Evolutionary conservation across 352 stramenopile species (phyloP), one percentile per base, ranked within the genome.

Genomic region (Pythium aristosporum): DNA sequence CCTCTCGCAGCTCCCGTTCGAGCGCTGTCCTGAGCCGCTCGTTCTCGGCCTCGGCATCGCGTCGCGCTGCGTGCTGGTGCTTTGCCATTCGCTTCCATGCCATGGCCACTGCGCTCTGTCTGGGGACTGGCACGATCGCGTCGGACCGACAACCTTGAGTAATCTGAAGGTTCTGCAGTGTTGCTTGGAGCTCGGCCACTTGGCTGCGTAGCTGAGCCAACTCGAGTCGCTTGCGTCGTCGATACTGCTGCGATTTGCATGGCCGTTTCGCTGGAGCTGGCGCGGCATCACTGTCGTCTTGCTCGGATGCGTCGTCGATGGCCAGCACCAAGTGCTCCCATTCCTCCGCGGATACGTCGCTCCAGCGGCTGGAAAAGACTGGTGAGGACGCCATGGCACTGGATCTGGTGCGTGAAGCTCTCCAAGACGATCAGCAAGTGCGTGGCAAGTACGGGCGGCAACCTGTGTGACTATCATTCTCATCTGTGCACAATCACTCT

Each of bases 151-250:
- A 4, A 16, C 41, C 16, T 21, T 15, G 44, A 30, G 20, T 18
- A 10, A 23, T 25, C 1, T 20, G 10, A 13, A 53, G 47, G 5
- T 39, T 10, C 15, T 21, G 23, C 9, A 53, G 12, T 23, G 23
- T 28, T 2, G 47, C 47, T 15, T 53, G 20, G 8, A 36, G 13
- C 25, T 9, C 47, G 5, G 47, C 47, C 23, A 15, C 47, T 25
- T 53, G 20, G 3, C 3, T 20, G 25, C 47, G 47, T 5, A 53
- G 25, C 25, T 53, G 47, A 15, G n/a, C 23, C 28, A 53, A 53
- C 28, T 53, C 47, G 47, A 53, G 47, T 25, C 25, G 21, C 47
- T 53, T 53, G 25, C 47, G 47, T 11, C n/a, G 23, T 5, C 47
- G 47, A 15, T 53, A 53, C 8, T 25, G 21, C 25, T 39, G 47